These are phyloP conservation scores for Lactarius psammicola DNA, from an alignment of 768 basidiomycete genomes.

Conservation along the genomic window DNA sequence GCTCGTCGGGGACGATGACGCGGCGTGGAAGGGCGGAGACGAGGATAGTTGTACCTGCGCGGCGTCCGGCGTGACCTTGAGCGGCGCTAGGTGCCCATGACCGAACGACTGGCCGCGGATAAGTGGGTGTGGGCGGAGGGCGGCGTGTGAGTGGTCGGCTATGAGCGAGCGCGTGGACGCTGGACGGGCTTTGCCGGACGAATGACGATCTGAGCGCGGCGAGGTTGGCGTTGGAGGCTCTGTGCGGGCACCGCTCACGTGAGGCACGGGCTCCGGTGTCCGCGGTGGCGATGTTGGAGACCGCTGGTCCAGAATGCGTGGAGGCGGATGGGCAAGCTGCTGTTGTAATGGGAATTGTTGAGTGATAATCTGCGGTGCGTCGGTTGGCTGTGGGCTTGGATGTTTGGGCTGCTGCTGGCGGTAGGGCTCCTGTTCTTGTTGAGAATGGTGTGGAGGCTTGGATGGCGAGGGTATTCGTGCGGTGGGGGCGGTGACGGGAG, in stretches of 20 bases:
- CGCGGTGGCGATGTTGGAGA: neutral
- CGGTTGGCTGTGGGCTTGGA: neutral
- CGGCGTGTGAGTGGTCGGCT: conserved; percentile 33
- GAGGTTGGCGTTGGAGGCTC: conserved; percentile 37
- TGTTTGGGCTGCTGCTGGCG: conserved; percentile 2
- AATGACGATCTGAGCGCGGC: conserved; percentile 40
- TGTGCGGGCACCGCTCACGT: conserved; percentile 25
- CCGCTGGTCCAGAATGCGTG: conserved; percentile 2
- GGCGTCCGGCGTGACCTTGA: conserved; percentile 56
- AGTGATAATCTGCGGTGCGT: neutral
- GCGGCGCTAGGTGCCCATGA: conserved; percentile 51
- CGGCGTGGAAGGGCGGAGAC: conserved; percentile 33
- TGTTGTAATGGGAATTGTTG: neutral
- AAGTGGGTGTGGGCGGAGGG: conserved; percentile 69
- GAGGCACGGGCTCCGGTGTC: conserved; percentile 8
- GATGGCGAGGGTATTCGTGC: conserved; percentile 4
- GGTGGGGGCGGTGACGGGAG: neutral
- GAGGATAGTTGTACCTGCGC: conserved; percentile 45
- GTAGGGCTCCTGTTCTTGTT: conserved; percentile 10
- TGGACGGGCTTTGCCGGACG: conserved; percentile 47
- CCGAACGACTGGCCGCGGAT: conserved; percentile 73
- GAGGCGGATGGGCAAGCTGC: conserved; percentile 1
- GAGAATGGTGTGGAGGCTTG: neutral
- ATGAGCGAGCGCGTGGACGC: conserved; percentile 61
- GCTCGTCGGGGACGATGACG: conserved; percentile 32